These are phyloP conservation scores for Vaccinium macrocarpon DNA, from an alignment of 148 eudicot species.

Conservation along the genomic window DNA sequence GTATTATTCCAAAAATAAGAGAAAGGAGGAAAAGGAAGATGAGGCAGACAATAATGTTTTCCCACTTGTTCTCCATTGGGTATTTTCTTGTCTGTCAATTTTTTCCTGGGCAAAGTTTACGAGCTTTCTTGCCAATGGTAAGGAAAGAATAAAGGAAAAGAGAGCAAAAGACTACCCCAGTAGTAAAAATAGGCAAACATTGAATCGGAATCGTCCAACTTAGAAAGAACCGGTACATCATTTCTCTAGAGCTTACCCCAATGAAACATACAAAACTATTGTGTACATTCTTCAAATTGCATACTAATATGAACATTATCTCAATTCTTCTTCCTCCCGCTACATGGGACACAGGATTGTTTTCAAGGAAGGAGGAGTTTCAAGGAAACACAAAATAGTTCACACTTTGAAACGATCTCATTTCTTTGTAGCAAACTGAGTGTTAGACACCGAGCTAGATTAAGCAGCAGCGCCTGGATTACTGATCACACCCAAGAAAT, in stretches of 20 bases:
- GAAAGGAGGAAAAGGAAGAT: too few relatives aligned
- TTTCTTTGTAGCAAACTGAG: not conserved
- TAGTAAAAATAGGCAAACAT: not conserved
- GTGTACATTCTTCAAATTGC: not conserved
- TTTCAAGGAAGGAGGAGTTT: not conserved
- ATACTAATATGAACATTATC: not conserved
- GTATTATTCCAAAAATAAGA: too few relatives aligned
- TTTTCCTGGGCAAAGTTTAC: not conserved
- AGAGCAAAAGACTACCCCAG: not conserved
- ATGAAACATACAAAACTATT: not conserved
- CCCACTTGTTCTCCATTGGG: not conserved
- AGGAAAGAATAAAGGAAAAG: not conserved
- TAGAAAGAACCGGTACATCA: not conserved
- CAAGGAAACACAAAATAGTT: not conserved
- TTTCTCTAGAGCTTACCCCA: not conserved
- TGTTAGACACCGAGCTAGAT: not conserved
- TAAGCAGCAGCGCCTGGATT: constrained; percentile 56
- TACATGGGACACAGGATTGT: not conserved
- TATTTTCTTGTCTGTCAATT: not conserved
- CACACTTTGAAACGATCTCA: not conserved
- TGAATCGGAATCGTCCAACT: not conserved
- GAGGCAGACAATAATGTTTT: too few relatives aligned
- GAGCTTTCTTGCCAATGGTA: not conserved
- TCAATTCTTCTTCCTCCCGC: not conserved
- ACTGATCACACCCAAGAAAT: constrained; percentile 83